Evolutionary conservation across 192 early-diverging fungal species (phyloP).

Genomic region (Entrophospora sp.): DNA sequence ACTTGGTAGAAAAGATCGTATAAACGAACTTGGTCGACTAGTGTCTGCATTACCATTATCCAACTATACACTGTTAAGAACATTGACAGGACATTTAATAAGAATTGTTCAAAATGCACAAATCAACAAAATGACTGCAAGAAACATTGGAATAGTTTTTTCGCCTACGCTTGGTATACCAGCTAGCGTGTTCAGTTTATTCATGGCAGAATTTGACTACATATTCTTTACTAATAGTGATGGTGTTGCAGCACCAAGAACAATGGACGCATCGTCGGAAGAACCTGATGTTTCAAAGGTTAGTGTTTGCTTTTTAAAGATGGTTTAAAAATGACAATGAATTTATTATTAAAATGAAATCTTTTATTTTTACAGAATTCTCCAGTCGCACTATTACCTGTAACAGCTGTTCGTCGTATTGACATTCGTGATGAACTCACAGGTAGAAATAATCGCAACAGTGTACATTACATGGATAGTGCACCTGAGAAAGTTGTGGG

Average conservation of each 20-base stretch:
- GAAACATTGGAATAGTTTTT: conserved; percentile 95
- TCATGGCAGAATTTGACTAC: conserved; percentile 85
- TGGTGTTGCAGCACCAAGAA: conserved; percentile 31
- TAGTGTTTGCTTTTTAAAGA: no score
- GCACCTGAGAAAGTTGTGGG: conserved; percentile 33
- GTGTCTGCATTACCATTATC: conserved; percentile 68
- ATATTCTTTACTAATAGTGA: conserved; percentile 70
- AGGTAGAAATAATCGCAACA: conserved; percentile 38
- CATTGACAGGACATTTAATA: conserved; percentile 83
- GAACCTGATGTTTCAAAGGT: no score
- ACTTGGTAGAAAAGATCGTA: conserved; percentile 66
- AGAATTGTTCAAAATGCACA: conserved; percentile 75
- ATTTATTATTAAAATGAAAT: no score
- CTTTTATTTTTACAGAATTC: no score
- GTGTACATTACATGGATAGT: conserved; percentile 36
- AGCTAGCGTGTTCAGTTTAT: conserved; percentile 83
- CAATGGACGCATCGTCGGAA: background rate
- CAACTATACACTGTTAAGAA: conserved; percentile 86
- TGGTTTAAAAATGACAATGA: no score
- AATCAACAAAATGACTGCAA: conserved; percentile 89
- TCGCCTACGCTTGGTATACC: conserved; percentile 91
- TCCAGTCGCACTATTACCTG: background rate
- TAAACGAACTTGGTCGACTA: conserved; percentile 73
- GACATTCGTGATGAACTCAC: conserved; percentile 19
- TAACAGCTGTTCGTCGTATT: background rate